These are phyloP conservation scores for Babesia divergens DNA, from an alignment of 169 alveolate species.

Conservation along the genomic window DNA sequence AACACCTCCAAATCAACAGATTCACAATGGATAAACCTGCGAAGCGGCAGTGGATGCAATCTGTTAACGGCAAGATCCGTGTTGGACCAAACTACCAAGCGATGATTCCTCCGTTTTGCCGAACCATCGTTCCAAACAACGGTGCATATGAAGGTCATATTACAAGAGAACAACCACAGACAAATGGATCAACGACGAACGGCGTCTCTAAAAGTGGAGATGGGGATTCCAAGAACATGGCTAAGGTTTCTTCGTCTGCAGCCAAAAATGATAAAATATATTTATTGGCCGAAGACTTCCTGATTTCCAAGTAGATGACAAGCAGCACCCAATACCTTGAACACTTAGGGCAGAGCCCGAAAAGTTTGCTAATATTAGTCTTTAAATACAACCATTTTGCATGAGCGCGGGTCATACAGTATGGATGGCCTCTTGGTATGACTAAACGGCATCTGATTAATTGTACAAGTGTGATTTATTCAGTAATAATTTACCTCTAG, in stretches of 20 bases:
- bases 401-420: constrained; percentile 30
- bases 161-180: too few relatives aligned
- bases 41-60: constrained; percentile 65
- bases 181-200: too few relatives aligned
- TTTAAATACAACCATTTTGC: constrained; percentile 20
- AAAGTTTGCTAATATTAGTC: neutral
- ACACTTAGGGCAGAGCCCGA: too few relatives aligned
- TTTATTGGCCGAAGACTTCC: constrained; percentile 9
- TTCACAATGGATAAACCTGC: constrained; percentile 17
- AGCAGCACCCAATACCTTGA: neutral
- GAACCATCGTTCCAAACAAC: too few relatives aligned
- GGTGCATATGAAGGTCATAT: too few relatives aligned
- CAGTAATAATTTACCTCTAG: constrained; percentile 5
- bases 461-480: neutral
- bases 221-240: too few relatives aligned
- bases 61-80: constrained; percentile 53
- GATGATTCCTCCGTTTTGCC: constrained; percentile 66
- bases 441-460: constrained; percentile 46
- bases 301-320: constrained; percentile 2
- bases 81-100: constrained; percentile 68
- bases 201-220: too few relatives aligned
- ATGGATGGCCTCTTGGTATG: constrained; percentile 45
- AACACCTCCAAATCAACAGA: neutral
- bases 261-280: too few relatives aligned
- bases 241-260: too few relatives aligned